These are phyloP conservation scores for Geotrichum cucujoidarum DNA, from an alignment of 1,139 yeast species.

Conservation along the genomic window DNA sequence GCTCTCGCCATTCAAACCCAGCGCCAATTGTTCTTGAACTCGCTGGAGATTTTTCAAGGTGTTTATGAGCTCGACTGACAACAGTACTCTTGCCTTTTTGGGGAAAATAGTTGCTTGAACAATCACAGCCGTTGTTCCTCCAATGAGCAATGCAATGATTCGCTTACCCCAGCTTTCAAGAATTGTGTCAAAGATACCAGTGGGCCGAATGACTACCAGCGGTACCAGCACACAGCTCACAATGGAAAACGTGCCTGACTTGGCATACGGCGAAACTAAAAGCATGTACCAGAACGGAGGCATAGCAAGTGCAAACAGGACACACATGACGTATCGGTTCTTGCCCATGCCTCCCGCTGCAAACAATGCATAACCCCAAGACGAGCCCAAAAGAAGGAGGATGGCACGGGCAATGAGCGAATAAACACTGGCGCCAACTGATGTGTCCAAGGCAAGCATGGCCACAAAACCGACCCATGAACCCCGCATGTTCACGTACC, in stretches of 20 bases:
- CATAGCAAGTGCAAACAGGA: constrained; percentile 43
- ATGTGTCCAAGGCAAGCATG: constrained; percentile 46
- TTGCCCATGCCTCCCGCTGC: constrained; percentile 41
- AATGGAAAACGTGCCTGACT: constrained; percentile 47
- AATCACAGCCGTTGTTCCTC: constrained; percentile 45
- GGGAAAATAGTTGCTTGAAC: constrained; percentile 46
- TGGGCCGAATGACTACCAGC: constrained; percentile 18
- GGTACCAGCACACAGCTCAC: constrained; percentile 46
- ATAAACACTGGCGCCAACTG: constrained; percentile 48
- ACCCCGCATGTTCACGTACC: constrained; percentile 46
- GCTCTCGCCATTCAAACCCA: constrained; percentile 41
- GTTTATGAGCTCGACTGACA: constrained; percentile 41
- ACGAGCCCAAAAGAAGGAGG: constrained; percentile 45
- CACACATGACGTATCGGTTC: constrained; percentile 43
- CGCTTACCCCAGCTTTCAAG: constrained; percentile 45
- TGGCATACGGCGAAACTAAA: constrained; percentile 45
- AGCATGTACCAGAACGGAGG: constrained; percentile 44
- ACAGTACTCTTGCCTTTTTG: constrained; percentile 44
- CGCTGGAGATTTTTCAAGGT: constrained; percentile 41
- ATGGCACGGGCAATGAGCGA: constrained; percentile 45
- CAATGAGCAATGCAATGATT: constrained; percentile 47
- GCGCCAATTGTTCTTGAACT: constrained; percentile 39
- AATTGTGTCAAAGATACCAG: constrained; percentile 40
- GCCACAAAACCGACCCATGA: constrained; percentile 53
- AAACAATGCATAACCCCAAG: constrained; percentile 46